phyloP scores from a whole-genome alignment of 768 basidiomycete genomes.

The Hericium alpestre region DNA sequence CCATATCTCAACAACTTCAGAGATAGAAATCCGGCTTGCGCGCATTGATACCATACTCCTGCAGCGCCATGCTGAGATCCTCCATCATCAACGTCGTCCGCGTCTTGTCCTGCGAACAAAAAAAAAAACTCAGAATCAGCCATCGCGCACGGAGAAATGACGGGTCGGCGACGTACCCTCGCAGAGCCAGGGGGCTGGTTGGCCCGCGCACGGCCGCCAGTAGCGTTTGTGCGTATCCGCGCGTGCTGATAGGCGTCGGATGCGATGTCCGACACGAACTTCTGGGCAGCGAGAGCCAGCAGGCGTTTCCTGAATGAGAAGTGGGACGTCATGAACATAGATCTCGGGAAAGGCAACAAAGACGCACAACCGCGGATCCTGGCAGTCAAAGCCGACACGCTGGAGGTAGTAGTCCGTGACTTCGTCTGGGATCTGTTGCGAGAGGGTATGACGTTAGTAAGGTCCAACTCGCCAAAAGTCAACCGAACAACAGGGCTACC shows the following conservation, averaged over 20 bases:
- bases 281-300: slow-evolving; percentile 90
- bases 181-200: slow-evolving; percentile 52
- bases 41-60: slow-evolving; percentile 92
- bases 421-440: slow-evolving; percentile 81
- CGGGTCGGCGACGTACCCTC: slow-evolving; percentile 36
- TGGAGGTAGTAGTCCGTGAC: slow-evolving; percentile 97
- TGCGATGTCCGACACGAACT: slow-evolving; percentile 94
- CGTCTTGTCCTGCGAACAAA: slow-evolving; percentile 60
- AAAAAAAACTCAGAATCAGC: neutral
- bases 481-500: neutral
- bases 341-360: neutral
- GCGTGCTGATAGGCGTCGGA: slow-evolving; percentile 97
- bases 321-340: neutral
- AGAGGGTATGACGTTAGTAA: neutral
- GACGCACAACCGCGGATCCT: slow-evolving; percentile 81
- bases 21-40: slow-evolving; percentile 93
- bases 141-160: neutral
- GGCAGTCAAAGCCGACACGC: slow-evolving; percentile 89
- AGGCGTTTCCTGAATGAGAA: slow-evolving; percentile 66
- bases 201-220: slow-evolving; percentile 58
- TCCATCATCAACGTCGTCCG: slow-evolving; percentile 96
- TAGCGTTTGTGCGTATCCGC: slow-evolving; percentile 83
- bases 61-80: slow-evolving; percentile 82
- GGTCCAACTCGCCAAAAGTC: neutral
- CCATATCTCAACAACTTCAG: slow-evolving; percentile 21